Evolutionary conservation across 2,329 filamentous ascomycete genomes (phyloP).

Genomic region (Zymoseptoria crescenta): DNA sequence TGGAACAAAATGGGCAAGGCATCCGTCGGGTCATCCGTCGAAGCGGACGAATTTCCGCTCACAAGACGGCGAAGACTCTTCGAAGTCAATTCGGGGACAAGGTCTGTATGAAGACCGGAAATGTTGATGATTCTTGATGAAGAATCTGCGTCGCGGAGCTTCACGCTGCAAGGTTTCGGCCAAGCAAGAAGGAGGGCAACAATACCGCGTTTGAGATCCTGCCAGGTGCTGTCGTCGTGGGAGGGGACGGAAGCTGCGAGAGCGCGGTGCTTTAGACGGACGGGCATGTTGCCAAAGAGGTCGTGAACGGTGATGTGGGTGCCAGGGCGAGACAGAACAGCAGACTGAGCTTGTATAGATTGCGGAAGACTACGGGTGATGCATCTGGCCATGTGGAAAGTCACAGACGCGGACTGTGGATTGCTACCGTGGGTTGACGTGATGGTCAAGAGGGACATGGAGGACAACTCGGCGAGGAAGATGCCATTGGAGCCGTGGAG

Average conservation of each 20-base stretch:
- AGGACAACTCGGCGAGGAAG: conserved; percentile 70
- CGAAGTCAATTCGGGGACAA: conserved; percentile 19
- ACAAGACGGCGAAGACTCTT: conserved; percentile 21
- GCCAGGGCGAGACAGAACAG: conserved; percentile 37
- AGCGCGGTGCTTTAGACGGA: conserved; percentile 73
- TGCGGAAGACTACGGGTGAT: conserved; percentile 55
- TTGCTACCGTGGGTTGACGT: conserved; percentile 61
- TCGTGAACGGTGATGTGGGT: conserved; percentile 70
- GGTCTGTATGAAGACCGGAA: conserved; percentile 11
- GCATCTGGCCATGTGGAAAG: conserved; percentile 61
- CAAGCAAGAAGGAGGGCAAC: conserved; percentile 65
- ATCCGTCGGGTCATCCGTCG: conserved; percentile 20
- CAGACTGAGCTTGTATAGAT: not conserved
- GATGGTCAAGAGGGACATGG: conserved; percentile 68
- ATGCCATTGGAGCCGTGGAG: conserved; percentile 61
- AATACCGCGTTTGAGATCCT: conserved; percentile 51
- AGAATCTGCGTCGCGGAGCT: conserved; percentile 47
- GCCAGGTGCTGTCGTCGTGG: conserved; percentile 58
- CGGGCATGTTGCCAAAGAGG: conserved; percentile 84
- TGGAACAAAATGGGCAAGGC: conserved; percentile 55
- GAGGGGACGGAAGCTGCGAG: conserved; percentile 43
- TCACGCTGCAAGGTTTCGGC: conserved; percentile 49
- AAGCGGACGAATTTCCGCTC: conserved; percentile 4
- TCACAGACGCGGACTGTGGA: conserved; percentile 54
- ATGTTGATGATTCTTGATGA: conserved; percentile 12